Conservation (phyloP, 805 yeast genomes). For the Ogataea neopini region DNA sequence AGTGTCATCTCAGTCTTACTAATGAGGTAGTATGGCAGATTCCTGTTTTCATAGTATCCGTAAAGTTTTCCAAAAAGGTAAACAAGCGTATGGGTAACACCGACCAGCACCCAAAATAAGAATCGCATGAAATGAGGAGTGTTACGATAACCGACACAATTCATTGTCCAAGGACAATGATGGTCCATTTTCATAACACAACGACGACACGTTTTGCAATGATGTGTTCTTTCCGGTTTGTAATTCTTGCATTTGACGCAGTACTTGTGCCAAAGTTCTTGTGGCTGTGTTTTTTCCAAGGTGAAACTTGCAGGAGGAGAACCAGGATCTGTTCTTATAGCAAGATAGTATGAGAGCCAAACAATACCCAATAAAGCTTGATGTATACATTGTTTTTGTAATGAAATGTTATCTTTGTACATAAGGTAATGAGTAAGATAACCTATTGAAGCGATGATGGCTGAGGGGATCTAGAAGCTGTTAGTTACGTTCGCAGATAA, state of each 20-base stretch:
- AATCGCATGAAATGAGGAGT: constrained; percentile 81
- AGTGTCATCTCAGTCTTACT: constrained; percentile 53
- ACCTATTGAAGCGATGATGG: constrained; percentile 13
- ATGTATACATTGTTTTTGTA: constrained; percentile 43
- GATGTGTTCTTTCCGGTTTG: constrained; percentile 86
- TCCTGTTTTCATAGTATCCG: constrained; percentile 47
- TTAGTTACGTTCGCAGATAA: no score
- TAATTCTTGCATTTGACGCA: constrained; percentile 70
- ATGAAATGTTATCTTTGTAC: constrained; percentile 6
- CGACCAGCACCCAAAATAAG: constrained; percentile 59
- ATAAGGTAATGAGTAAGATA: constrained; percentile 14
- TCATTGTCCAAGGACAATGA: constrained; percentile 92
- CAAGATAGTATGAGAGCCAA: constrained; percentile 75
- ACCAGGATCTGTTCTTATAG: constrained; percentile 71
- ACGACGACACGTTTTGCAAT: constrained; percentile 71
- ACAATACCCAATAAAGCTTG: constrained; percentile 68
- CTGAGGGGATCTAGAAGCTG: constrained; percentile 15
- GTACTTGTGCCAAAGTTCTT: constrained; percentile 56
- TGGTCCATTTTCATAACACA: constrained; percentile 93
- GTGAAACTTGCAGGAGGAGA: constrained; percentile 52
- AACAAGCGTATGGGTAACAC: constrained; percentile 48
- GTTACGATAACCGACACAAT: constrained; percentile 82
- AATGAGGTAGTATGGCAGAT: constrained; percentile 58
- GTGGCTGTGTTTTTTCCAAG: constrained; percentile 30
- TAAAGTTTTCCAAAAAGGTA: constrained; percentile 43